Conservation (phyloP, 179 eudicot genomes). For the Beta macrorhiza region DNA sequence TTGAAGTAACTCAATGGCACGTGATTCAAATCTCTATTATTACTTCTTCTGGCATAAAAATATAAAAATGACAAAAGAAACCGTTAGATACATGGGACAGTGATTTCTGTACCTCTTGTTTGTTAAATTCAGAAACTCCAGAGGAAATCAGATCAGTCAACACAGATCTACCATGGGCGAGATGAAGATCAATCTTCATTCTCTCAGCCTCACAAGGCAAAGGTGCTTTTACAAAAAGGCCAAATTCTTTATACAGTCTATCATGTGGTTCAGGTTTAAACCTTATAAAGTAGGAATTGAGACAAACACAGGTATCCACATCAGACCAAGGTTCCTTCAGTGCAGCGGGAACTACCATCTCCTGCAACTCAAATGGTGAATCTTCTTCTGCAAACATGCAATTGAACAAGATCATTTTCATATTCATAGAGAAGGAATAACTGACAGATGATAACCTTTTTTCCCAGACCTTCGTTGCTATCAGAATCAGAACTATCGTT, state of each 20-base stretch:
- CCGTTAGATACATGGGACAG: background rate
- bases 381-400: conserved; percentile 57
- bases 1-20: background rate
- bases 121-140: conserved; percentile 46
- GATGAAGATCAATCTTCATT: conserved; percentile 68
- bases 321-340: conserved; percentile 61
- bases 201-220: conserved; percentile 72
- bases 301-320: conserved; percentile 40
- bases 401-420: conserved; percentile 19
- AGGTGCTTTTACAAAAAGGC: conserved; percentile 65
- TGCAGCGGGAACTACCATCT: conserved; percentile 83
- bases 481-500: conserved; percentile 59
- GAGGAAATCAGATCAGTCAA: conserved; percentile 59
- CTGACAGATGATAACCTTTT: background rate
- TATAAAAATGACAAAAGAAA: background rate
- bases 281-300: conserved; percentile 63
- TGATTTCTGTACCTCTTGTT: conserved; percentile 59
- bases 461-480: conserved; percentile 52
- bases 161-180: conserved; percentile 81
- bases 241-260: conserved; percentile 70
- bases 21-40: background rate
- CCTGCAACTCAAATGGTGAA: conserved; percentile 66
- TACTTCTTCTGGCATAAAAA: conserved; percentile 2
- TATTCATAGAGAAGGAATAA: conserved; percentile 7
- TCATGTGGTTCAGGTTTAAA: conserved; percentile 74